Conservation (phyloP, 2,329 filamentous ascomycete species). For the Aureobasidium leucospermi region DNA sequence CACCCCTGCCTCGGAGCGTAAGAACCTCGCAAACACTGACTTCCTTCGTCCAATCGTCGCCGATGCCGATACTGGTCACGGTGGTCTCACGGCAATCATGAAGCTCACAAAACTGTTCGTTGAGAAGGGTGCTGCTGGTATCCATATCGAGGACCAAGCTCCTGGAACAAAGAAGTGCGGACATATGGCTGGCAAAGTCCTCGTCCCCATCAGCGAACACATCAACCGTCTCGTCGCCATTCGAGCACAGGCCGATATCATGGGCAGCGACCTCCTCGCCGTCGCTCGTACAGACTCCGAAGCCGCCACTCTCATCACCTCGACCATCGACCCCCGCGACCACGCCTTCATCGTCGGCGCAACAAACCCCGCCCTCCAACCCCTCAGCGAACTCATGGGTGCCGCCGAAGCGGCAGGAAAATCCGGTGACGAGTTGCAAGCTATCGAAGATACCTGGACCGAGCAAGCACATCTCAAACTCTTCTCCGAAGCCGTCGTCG, state of each 20-base stretch:
- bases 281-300: constrained; percentile 95
- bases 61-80: constrained; percentile 94
- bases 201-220: constrained; percentile 95
- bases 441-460: constrained; percentile 86
- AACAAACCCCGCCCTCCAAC: constrained; percentile 77
- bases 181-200: constrained; percentile 97
- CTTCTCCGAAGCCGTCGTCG: constrained; percentile 83
- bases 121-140: constrained; percentile 92
- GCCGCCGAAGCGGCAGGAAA: constrained; percentile 78
- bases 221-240: constrained; percentile 97
- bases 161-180: constrained; percentile 99
- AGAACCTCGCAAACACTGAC: constrained; percentile 71
- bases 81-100: constrained; percentile 97
- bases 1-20: constrained; percentile 63
- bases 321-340: constrained; percentile 91
- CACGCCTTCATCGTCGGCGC: constrained; percentile 86
- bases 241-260: constrained; percentile 94
- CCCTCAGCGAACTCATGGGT: constrained; percentile 85
- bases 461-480: constrained; percentile 71
- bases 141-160: constrained; percentile 98
- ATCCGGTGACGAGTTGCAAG: constrained; percentile 70
- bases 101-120: constrained; percentile 98
- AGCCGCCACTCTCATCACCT: constrained; percentile 93
- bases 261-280: constrained; percentile 85
- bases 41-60: constrained; percentile 94